Percentiles rank a stretch among this genome's conserved stretches.
phyloP scores from a whole-genome alignment of 2,329 filamentous ascomycete genomes.

The Alternaria triticimaculans region DNA sequence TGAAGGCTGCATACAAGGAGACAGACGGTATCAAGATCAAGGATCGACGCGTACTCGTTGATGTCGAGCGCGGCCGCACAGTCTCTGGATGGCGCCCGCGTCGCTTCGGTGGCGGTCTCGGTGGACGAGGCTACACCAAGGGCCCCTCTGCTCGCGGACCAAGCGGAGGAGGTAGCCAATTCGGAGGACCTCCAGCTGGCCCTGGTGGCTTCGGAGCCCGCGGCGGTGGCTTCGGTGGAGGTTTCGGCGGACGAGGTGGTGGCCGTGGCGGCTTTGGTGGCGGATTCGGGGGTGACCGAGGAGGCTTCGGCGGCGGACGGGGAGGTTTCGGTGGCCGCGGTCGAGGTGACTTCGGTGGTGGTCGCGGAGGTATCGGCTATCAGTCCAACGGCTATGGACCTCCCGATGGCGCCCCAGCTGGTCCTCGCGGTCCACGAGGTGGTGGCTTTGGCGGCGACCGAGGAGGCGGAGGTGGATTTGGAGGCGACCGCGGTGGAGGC shows the following conservation, averaged over 20 bases:
- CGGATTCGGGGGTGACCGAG: conserved; percentile 25
- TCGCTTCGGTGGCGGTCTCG: conserved; percentile 88
- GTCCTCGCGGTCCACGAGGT: conserved; percentile 52
- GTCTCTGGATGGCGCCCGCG: conserved; percentile 93
- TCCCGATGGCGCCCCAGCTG: conserved; percentile 57
- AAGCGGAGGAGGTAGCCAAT: conserved; percentile 64
- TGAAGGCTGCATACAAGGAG: conserved; percentile 96
- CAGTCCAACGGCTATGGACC: conserved; percentile 52
- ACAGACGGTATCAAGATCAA: conserved; percentile 91
- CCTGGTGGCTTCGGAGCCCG: conserved; percentile 54
- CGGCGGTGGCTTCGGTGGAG: conserved; percentile 56
- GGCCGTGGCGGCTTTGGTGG: conserved; percentile 57
- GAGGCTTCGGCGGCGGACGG: conserved; percentile 55
- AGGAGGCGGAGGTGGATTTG: conserved; percentile 36
- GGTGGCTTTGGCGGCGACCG: conserved; percentile 49
- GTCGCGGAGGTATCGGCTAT: conserved; percentile 55
- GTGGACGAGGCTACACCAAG: conserved; percentile 92
- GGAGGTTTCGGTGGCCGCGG: conserved; percentile 36
- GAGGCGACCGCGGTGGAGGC: conserved; percentile 39
- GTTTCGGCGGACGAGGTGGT: conserved; percentile 54
- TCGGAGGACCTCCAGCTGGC: conserved; percentile 57
- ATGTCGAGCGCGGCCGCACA: conserved; percentile 94
- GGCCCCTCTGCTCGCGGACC: conserved; percentile 75
- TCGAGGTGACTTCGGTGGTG: conserved; percentile 41
- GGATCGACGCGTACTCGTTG: conserved; percentile 88